Evolutionary conservation across 345 rosid species (phyloP).

Genomic region (Capsella bursapastoris): DNA sequence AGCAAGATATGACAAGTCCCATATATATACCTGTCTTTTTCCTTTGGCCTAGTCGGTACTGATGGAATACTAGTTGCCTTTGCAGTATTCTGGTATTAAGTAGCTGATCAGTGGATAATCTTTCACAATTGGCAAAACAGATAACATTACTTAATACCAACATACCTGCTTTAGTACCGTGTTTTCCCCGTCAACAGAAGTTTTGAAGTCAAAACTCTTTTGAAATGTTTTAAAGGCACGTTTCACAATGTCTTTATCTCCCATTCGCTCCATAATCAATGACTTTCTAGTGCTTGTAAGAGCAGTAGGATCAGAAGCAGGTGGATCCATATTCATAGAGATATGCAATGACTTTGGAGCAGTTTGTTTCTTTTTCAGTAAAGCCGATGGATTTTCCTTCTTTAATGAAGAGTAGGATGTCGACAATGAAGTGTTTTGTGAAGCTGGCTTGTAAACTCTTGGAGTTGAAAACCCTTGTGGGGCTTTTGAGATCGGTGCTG

Average conservation of each 20-base stretch:
- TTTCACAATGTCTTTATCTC: slow-evolving; percentile 92
- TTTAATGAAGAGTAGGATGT: slow-evolving; percentile 48
- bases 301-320: slow-evolving; percentile 50
- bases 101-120: background rate
- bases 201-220: slow-evolving; percentile 52
- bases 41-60: slow-evolving; percentile 49
- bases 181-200: slow-evolving; percentile 53
- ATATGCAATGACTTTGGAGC: slow-evolving; percentile 77
- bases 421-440: slow-evolving; percentile 45
- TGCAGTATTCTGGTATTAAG: slow-evolving; percentile 36
- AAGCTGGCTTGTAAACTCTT: slow-evolving; percentile 57
- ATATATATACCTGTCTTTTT: slow-evolving; percentile 63
- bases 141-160: background rate
- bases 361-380: slow-evolving; percentile 57
- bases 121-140: background rate
- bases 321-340: slow-evolving; percentile 62
- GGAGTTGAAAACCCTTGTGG: slow-evolving; percentile 55
- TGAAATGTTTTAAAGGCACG: slow-evolving; percentile 86
- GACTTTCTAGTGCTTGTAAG: slow-evolving; percentile 57
- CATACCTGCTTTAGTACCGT: slow-evolving; percentile 61
- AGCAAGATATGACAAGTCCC: slow-evolving; percentile 27
- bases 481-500: slow-evolving; percentile 45
- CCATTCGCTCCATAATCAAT: slow-evolving; percentile 88
- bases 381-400: slow-evolving; percentile 46
- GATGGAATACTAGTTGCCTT: slow-evolving; percentile 52